Conservation (phyloP, 2,329 filamentous ascomycete species). For the Neurospora crassa region DNA sequence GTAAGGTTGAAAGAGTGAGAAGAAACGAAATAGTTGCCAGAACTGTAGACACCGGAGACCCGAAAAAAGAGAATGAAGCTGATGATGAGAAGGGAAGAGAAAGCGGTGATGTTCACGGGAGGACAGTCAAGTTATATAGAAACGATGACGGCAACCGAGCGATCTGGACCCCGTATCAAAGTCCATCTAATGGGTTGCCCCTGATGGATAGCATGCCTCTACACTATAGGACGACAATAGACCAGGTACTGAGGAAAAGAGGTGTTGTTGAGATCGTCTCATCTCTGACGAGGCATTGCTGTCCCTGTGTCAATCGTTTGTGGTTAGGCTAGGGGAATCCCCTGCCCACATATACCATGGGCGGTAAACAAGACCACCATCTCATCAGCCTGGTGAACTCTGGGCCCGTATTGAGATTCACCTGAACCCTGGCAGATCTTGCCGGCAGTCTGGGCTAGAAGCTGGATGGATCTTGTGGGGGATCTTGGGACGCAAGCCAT, state of each 20-base stretch:
- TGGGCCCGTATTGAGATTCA: conserved; percentile 3
- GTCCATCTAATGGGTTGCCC: conserved; percentile 11
- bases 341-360: conserved; percentile 1
- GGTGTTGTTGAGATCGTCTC: conserved; percentile 5
- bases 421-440: conserved; percentile 5
- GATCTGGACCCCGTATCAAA: conserved; percentile 6
- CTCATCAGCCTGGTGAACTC: conserved; percentile 7
- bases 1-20: conserved; percentile 14
- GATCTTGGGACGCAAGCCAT: conserved; percentile 12
- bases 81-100: conserved; percentile 9
- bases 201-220: conserved; percentile 17
- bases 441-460: conserved; percentile 1
- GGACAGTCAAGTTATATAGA: conserved; percentile 16
- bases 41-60: conserved; percentile 16
- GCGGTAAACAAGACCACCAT: conserved; percentile 7
- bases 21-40: conserved; percentile 21
- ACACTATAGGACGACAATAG: conserved; percentile 8
- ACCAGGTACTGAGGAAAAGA: conserved; percentile 2
- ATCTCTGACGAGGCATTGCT: conserved; percentile 9
- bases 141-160: background rate
- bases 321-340: conserved; percentile 7
- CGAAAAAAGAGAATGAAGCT: conserved; percentile 10
- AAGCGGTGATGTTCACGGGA: background rate
- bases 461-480: conserved; percentile 5
- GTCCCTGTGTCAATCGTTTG: conserved; percentile 10